Conservation (phyloP, 768 basidiomycete genomes). For the Rhodotorula graminis region DNA sequence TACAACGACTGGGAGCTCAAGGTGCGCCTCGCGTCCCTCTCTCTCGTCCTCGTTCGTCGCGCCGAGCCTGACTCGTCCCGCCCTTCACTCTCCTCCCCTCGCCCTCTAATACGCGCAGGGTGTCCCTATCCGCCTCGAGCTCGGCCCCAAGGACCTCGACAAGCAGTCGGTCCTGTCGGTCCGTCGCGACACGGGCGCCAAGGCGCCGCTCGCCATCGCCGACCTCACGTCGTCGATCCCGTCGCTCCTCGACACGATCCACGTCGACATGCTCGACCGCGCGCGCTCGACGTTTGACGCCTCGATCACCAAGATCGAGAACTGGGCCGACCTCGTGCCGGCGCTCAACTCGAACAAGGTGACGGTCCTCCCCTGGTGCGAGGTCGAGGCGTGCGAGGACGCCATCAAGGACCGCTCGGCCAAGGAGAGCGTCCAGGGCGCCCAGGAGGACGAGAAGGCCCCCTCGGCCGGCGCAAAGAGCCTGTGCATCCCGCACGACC, state of each 20-base stretch:
- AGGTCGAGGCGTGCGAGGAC: constrained; percentile 86
- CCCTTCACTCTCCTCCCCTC: neutral
- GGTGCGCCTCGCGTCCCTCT: constrained; percentile 50
- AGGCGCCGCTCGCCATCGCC: constrained; percentile 56
- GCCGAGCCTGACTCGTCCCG: neutral
- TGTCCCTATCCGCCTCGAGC: constrained; percentile 92
- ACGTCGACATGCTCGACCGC: constrained; percentile 74
- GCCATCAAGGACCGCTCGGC: constrained; percentile 94
- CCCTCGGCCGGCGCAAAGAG: constrained; percentile 97
- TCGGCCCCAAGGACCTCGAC: constrained; percentile 85
- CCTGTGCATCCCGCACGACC: constrained; percentile 92
- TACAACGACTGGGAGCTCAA: constrained; percentile 99
- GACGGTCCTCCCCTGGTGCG: constrained; percentile 92
- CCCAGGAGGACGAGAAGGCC: constrained; percentile 74
- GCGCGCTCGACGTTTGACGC: constrained; percentile 70
- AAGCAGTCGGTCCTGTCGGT: constrained; percentile 76
- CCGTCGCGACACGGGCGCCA: constrained; percentile 69
- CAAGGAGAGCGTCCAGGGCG: constrained; percentile 73
- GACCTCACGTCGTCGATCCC: constrained; percentile 56
- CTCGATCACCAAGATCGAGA: constrained; percentile 65
- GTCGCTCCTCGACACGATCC: constrained; percentile 74
- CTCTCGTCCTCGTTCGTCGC: neutral
- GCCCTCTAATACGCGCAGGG: constrained; percentile 54
- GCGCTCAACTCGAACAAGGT: constrained; percentile 81
- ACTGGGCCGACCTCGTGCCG: constrained; percentile 92